phyloP scores from a whole-genome alignment of 164 flowering plant species.

The Chimonanthus praecox region DNA sequence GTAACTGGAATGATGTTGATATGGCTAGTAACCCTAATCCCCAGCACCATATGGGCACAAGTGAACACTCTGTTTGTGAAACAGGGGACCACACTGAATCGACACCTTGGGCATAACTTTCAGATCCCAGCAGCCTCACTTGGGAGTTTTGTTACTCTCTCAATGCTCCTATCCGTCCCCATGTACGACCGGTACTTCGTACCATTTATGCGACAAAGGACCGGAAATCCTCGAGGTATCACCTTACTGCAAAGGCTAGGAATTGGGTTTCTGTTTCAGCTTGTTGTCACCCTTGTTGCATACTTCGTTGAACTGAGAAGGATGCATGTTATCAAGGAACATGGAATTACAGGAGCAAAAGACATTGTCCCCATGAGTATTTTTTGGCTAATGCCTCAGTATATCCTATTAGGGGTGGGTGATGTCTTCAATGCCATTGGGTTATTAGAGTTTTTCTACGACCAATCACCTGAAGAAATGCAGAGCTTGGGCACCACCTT shows the following conservation, averaged over 20 bases:
- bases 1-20: constrained; percentile 57
- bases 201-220: constrained; percentile 54
- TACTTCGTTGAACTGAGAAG: constrained; percentile 51
- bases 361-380: constrained; percentile 74
- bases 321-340: constrained; percentile 35
- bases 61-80: constrained; percentile 78
- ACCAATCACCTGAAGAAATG: constrained; percentile 79
- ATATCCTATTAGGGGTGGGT: constrained; percentile 56
- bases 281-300: constrained; percentile 51
- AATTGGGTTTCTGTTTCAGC: constrained; percentile 56
- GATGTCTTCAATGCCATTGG: constrained; percentile 81
- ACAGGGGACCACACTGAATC: constrained; percentile 75
- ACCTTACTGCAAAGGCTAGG: constrained; percentile 79
- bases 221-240: constrained; percentile 77
- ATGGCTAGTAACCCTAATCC: constrained; percentile 69
- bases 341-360: constrained; percentile 29
- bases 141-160: constrained; percentile 64
- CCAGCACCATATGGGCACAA: constrained; percentile 86
- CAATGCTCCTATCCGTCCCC: constrained; percentile 69
- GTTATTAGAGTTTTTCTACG: constrained; percentile 72
- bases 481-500: constrained; percentile 84
- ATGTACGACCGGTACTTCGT: constrained; percentile 79
- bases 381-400: constrained; percentile 74
- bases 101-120: constrained; percentile 38
- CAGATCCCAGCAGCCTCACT: constrained; percentile 86